Conservation (phyloP, 306 rosid species). For the Dalbergia oliveri region DNA sequence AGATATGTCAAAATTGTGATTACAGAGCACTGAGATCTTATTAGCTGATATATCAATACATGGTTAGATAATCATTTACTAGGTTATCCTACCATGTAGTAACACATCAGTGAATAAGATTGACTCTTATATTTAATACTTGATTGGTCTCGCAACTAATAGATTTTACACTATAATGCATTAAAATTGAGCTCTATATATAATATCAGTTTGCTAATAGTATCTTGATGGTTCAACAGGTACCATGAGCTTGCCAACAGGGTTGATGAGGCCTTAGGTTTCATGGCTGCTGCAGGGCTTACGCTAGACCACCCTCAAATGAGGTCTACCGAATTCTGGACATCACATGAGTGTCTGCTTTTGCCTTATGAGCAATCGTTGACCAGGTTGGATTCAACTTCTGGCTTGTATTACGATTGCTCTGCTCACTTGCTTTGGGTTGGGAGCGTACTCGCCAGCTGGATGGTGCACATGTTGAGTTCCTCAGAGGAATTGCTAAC, state of each 20-base stretch:
- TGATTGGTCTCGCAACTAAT: too few species aligned
- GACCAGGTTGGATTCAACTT: slow-evolving; percentile 77
- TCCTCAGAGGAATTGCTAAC: slow-evolving; percentile 77
- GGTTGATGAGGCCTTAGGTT: slow-evolving; percentile 82
- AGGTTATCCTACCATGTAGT: too few species aligned
- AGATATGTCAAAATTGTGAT: not conserved
- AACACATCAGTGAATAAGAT: too few species aligned
- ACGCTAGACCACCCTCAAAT: slow-evolving; percentile 73
- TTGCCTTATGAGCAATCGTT: slow-evolving; percentile 80
- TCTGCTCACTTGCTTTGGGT: slow-evolving; percentile 90
- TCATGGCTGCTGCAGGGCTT: slow-evolving; percentile 83
- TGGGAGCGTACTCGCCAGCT: slow-evolving; percentile 87
- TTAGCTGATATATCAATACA: too few species aligned
- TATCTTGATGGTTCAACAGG: slow-evolving; percentile 51
- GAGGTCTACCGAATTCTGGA: slow-evolving; percentile 83
- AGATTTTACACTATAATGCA: too few species aligned
- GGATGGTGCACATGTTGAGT: slow-evolving; percentile 82
- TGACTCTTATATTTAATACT: too few species aligned
- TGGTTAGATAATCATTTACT: too few species aligned
- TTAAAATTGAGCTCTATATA: too few species aligned
- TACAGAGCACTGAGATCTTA: not conserved
- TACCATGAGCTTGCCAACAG: slow-evolving; percentile 73
- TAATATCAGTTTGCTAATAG: too few species aligned
- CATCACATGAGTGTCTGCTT: slow-evolving; percentile 82
- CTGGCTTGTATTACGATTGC: slow-evolving; percentile 77